Conservation (phyloP, 306 rosid species). For the Pyrus betulifolia region DNA sequence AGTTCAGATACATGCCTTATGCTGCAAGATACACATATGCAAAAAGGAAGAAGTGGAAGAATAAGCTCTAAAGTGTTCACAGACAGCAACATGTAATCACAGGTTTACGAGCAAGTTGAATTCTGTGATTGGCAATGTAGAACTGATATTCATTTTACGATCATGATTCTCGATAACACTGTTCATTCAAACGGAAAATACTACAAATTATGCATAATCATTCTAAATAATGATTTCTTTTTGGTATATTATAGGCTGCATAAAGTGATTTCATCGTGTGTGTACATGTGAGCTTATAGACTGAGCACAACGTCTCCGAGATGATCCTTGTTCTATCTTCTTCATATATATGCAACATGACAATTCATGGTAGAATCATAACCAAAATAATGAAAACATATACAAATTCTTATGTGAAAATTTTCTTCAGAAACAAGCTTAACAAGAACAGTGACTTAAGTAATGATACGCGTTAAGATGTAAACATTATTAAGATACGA, state of each 20-base stretch:
- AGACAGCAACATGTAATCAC: background rate
- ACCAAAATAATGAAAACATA: background rate
- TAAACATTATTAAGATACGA: background rate
- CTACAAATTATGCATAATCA: background rate
- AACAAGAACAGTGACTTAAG: background rate
- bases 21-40: background rate
- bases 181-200: background rate
- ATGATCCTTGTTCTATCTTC: background rate
- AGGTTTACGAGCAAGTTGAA: background rate
- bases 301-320: background rate
- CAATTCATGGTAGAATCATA: background rate
- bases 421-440: background rate
- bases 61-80: background rate
- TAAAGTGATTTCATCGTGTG: background rate
- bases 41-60: background rate
- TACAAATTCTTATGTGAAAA: background rate
- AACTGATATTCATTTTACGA: background rate
- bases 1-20: background rate
- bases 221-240: background rate
- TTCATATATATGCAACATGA: background rate
- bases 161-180: background rate
- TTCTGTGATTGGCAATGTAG: background rate
- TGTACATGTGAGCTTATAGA: no score
- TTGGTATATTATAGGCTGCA: background rate
- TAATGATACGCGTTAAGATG: background rate